Evolutionary conservation across 2,329 filamentous ascomycete species (phyloP).

Genomic region (Sporothrix protearum): DNA sequence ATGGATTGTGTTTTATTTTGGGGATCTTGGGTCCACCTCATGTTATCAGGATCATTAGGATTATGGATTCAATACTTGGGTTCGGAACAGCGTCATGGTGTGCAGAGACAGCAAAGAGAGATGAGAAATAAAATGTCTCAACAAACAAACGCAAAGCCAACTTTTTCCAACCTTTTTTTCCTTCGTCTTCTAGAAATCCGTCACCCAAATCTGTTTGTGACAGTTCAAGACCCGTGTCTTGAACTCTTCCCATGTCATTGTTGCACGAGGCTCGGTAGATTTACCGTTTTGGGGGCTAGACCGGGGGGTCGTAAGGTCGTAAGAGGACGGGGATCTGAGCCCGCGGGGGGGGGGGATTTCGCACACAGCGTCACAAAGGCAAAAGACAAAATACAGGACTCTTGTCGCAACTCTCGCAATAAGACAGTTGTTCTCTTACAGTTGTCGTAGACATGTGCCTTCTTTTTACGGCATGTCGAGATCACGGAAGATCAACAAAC

Average conservation of each 20-base stretch:
- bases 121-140: neutral
- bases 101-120: neutral
- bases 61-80: neutral
- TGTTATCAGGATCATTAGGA: neutral
- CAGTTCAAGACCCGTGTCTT: neutral
- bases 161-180: too few relatives aligned
- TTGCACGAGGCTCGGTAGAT: constrained; percentile 19
- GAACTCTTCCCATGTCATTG: neutral
- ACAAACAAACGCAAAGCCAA: neutral
- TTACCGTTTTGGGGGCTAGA: constrained; percentile 9
- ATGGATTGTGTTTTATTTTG: neutral
- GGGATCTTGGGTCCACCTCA: neutral
- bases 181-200: neutral
- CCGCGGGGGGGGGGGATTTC: neutral
- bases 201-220: neutral
- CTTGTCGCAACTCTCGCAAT: neutral
- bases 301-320: neutral
- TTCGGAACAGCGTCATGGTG: neutral
- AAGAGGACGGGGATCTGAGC: neutral
- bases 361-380: neutral
- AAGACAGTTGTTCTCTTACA: neutral
- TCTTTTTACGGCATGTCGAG: neutral
- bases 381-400: neutral
- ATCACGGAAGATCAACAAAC: neutral
- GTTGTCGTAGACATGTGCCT: neutral